Evolutionary conservation across 1,284 basidiomycete species (phyloP).

Genomic region (Cryptococcus neoformans): DNA sequence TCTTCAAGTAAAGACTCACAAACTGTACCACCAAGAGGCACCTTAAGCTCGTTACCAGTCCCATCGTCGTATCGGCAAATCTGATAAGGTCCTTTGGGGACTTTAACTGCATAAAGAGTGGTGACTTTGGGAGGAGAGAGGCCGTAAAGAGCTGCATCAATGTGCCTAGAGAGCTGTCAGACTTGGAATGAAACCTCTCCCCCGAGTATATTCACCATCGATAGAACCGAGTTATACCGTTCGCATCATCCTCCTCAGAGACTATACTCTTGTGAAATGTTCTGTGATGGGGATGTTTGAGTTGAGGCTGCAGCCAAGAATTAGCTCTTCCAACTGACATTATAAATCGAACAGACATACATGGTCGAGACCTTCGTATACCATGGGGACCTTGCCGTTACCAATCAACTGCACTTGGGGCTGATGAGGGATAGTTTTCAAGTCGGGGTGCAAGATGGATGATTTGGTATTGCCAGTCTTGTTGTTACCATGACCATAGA

Average conservation of each 20-base stretch:
- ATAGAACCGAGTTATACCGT: slow-evolving; percentile 78
- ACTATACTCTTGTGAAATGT: slow-evolving; percentile 86
- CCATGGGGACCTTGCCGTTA: slow-evolving; percentile 62
- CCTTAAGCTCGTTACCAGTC: slow-evolving; percentile 72
- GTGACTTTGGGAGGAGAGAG: slow-evolving; percentile 84
- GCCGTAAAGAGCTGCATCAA: slow-evolving; percentile 88
- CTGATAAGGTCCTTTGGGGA: slow-evolving; percentile 68
- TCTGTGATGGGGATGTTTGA: slow-evolving; percentile 75
- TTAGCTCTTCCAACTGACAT: not conserved
- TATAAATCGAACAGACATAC: slow-evolving; percentile 43
- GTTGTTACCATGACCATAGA: slow-evolving; percentile 79
- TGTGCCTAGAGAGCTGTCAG: slow-evolving; percentile 55
- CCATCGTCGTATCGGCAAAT: slow-evolving; percentile 81
- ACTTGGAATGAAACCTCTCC: not conserved
- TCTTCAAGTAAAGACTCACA: slow-evolving; percentile 55
- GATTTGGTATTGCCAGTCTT: slow-evolving; percentile 67
- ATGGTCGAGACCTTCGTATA: slow-evolving; percentile 71
- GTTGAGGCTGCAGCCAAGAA: slow-evolving; percentile 38
- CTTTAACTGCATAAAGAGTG: slow-evolving; percentile 74
- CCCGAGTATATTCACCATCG: slow-evolving; percentile 57
- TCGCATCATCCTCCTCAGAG: slow-evolving; percentile 68
- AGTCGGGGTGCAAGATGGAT: slow-evolving; percentile 78
- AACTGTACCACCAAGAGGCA: slow-evolving; percentile 82
- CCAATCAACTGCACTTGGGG: slow-evolving; percentile 85
- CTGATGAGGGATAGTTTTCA: slow-evolving; percentile 79